These are phyloP conservation scores for Adansonia grandidieri DNA, from an alignment of 441 rosid genomes.

Conservation along the genomic window DNA sequence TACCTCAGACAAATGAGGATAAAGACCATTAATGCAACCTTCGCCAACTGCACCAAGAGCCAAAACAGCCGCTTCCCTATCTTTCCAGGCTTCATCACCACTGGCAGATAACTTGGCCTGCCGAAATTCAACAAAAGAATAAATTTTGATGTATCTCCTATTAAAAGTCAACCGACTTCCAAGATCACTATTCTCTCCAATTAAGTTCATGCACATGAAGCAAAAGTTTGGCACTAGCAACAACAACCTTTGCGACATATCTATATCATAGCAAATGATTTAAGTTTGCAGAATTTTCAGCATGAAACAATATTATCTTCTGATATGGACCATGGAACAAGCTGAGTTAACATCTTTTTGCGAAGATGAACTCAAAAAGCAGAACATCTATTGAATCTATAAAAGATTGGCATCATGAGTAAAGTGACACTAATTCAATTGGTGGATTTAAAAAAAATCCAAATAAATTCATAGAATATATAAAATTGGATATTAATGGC, in stretches of 20 bases:
- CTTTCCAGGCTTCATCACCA: constrained; percentile 97
- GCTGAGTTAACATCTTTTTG: not conserved
- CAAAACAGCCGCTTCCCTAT: constrained; percentile 97
- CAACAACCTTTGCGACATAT: not conserved
- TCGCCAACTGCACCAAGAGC: constrained; percentile 96
- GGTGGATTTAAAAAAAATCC: not conserved
- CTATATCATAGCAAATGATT: not conserved
- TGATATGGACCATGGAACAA: not conserved
- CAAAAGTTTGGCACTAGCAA: not conserved
- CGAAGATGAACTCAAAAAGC: not conserved
- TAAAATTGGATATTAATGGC: not conserved
- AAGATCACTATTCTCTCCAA: not conserved
- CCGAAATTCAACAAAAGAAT: constrained; percentile 29
- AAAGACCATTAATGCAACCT: constrained; percentile 94
- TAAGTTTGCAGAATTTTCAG: not conserved
- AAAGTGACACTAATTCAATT: no score
- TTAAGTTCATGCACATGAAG: not conserved
- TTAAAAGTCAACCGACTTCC: not conserved
- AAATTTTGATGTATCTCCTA: not conserved
- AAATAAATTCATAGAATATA: not conserved
- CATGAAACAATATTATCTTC: not conserved
- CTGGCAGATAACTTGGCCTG: constrained; percentile 76
- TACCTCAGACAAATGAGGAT: constrained; percentile 88
- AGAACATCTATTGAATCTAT: constrained; percentile 8
- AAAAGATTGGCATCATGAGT: no score